Evolutionary conservation across 2,329 filamentous ascomycete genomes (phyloP), one percentile per base, ranked within the genome.

Genomic region (Camillea tinctor): DNA sequence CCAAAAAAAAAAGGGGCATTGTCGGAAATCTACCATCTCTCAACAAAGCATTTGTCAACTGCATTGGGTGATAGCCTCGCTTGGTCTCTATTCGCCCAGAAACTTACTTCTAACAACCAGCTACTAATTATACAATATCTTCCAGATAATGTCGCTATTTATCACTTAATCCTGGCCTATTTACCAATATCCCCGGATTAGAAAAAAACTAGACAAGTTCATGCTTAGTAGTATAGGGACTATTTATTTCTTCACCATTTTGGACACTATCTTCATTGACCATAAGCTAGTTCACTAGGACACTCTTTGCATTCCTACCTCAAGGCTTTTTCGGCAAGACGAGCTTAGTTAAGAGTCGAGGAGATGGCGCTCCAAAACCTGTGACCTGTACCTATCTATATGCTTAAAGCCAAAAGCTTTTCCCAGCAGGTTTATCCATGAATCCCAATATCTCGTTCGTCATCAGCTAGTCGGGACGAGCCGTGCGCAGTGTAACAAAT

Each of bases 401-500:
- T n/a, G n/a, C n/a, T n/a, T n/a, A n/a, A n/a, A 49, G 44, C 11
- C 4, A 44, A 51, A 21, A 55, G 30, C 11, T 48, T n/a, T 6
- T 50, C 13, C 7, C 49, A 50, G 21, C 15, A 50, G 3, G 49
- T 22, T 50, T 17, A 50, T 55, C 48, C 51, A 44, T 40, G 44
- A 48, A 51, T 61, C 49, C 54, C 51, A 50, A 49, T 36, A 51
- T 61, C 55, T 57, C 55, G 58, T 56, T 61, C 56, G 63, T 60
- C 67, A 66, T 62, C 62, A 57, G 54, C 49, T 44, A 54, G 54
- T 57, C 58, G 62, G 64, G 51, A 59, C 55, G 44, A 44, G 55
- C 54, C 55, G 21, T 56, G 54, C 44, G 49, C 49, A 20, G 7
- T 50, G 21, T 13, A 22, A 50, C 49, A 4, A 20, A 40, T 40